Conservation (phyloP, 2,329 filamentous ascomycete species). For the Huntiella abstrusa region DNA sequence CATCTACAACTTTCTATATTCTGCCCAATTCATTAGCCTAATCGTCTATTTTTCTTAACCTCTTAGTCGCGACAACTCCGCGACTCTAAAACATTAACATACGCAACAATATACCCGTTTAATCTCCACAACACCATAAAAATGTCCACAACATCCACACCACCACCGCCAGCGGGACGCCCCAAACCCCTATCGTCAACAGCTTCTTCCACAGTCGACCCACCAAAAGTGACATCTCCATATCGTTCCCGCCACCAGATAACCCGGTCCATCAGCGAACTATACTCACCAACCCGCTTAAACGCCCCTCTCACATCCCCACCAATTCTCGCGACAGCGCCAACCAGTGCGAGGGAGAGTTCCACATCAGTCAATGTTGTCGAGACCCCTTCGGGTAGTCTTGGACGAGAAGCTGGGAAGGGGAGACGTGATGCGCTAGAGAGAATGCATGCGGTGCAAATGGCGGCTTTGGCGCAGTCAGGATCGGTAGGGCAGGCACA, state of each 20-base stretch:
- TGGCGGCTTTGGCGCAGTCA: constrained; percentile 2
- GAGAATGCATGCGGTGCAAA: constrained; percentile 6
- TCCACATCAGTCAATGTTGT: too few species aligned
- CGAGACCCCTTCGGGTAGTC: too few species aligned
- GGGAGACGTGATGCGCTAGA: constrained; percentile 11
- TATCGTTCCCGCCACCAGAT: constrained; percentile 28
- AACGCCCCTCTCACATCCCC: background rate
- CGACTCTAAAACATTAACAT: background rate
- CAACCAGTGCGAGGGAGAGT: background rate
- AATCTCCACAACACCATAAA: background rate
- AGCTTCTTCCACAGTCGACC: background rate
- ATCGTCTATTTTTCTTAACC: background rate
- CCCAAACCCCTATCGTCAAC: too few species aligned
- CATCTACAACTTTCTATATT: background rate
- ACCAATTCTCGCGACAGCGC: constrained; percentile 15
- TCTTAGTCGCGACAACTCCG: too few species aligned
- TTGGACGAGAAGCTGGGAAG: too few species aligned
- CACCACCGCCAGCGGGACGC: too few species aligned
- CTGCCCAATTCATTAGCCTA: constrained; percentile 1
- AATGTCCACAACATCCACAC: background rate
- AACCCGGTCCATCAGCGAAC: constrained; percentile 35
- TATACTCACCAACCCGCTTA: constrained; percentile 23
- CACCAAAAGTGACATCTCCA: constrained; percentile 8
- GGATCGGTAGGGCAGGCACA: too few species aligned
- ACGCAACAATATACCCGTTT: background rate